Base-by-base conservation (phyloP, 2,329 filamentous ascomycete genomes). In the Ascocoryne sarcoides region DNA sequence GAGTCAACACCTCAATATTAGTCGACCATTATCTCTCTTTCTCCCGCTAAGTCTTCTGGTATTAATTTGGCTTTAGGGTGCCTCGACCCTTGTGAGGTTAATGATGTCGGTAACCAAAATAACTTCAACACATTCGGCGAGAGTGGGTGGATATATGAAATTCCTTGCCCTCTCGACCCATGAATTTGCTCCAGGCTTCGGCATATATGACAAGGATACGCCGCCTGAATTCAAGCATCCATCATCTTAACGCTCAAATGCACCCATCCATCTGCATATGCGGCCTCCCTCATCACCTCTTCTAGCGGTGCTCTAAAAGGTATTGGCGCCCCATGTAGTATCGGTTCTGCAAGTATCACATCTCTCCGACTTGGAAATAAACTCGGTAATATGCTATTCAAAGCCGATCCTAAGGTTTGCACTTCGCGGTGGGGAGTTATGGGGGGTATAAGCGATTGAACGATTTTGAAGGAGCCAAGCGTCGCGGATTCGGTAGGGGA, bases 261-360 rank as follows among this genome's bases (percentile, higher is more conserved):
- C 18, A 95, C 62, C 82, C 89, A 98, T 0, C 92, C 92, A 63
- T 98, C 92, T 0, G 87, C 79, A 67, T 95, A 96, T 2, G 86
- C 79, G 3, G 84, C 83, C 55, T 83, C 82, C 42, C 79, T 74
- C 64, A 92, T 84, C 43, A 98, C 61, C 34, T 95, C 90, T 56
- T 87, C 84, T 14, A 98, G 62, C 17, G 80, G 80, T 1, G 88
- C 84, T 44, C 69, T 65, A 66, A 96, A 83, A 1, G 92, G 90
- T 43, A 95, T 75, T 1, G 79, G 73, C 1, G 81, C 85, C 1
- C 92, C 92, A 65, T 98, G 92, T 54, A 96, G 63, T 5, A 96
- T 73, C 2, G 84, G 84, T 43, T 84, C 81, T 1, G 90, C 92
- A 36, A 95, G 72, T 9, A 95, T 77, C 0, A 87, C 82, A 57